A percentile compares a stretch with the other conserved stretches of the same genome.
Evolutionary conservation across 495 filamentous ascomycete genomes (phyloP).

Genomic region (Acidomyces sp.): DNA sequence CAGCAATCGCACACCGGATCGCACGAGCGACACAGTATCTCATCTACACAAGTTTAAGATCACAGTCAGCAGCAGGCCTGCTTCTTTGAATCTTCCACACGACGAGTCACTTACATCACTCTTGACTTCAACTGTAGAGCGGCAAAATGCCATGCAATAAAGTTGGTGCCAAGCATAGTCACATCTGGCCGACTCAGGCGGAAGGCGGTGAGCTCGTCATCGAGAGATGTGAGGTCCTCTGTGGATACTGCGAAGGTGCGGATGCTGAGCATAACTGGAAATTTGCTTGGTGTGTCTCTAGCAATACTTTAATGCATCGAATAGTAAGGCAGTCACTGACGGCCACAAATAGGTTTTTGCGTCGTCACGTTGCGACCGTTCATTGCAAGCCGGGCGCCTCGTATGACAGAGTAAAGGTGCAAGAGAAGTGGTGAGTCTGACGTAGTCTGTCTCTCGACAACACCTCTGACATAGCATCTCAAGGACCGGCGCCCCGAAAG

Average conservation of each 20-base stretch:
- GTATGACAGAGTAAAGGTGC: no score
- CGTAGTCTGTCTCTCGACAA: no score
- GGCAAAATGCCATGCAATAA: neutral
- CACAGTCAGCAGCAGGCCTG: neutral
- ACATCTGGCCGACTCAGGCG: neutral
- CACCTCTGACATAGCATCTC: no score
- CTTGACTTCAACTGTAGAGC: neutral
- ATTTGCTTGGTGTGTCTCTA: constrained; percentile 1
- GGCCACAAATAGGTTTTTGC: no score
- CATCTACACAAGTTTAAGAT: no score
- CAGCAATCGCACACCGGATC: no score
- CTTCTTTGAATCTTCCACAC: neutral
- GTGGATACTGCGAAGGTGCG: neutral
- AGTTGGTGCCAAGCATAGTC: neutral
- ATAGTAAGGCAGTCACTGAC: no score
- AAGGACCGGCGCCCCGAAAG: no score
- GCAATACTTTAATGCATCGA: no score
- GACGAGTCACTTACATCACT: neutral
- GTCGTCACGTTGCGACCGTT: neutral
- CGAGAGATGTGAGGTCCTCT: neutral
- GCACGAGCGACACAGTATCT: no score
- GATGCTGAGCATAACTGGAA: neutral
- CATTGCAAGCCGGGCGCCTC: neutral
- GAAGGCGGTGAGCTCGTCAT: neutral
- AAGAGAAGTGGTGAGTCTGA: no score